phyloP scores from a whole-genome alignment of 106 monocot species.

The Chionographis japonica region DNA sequence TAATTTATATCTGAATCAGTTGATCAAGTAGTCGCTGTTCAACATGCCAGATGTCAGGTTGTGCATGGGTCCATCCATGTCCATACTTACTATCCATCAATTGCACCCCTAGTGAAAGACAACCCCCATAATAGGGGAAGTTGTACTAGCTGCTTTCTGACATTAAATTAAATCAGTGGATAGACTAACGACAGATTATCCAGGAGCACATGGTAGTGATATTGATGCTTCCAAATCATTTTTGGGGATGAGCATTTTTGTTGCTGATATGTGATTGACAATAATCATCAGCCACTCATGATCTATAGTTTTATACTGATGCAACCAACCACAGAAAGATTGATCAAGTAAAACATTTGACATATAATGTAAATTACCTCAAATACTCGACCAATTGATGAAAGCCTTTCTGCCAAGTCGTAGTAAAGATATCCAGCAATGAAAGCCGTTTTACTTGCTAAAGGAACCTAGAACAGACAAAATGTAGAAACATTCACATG shows the following conservation, averaged over 20 bases:
- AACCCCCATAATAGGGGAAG: too few relatives aligned
- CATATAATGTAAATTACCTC: conserved; percentile 38
- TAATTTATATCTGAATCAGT: too few relatives aligned
- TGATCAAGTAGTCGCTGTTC: too few relatives aligned
- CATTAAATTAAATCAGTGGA: too few relatives aligned
- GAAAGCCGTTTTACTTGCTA: conserved; percentile 37
- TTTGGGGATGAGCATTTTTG: neutral
- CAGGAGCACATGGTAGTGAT: too few relatives aligned
- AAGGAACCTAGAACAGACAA: conserved; percentile 31
- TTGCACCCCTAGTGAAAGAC: too few relatives aligned
- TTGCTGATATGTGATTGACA: neutral
- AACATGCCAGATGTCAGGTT: too few relatives aligned
- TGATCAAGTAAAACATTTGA: neutral
- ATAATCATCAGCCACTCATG: neutral
- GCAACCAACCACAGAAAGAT: neutral
- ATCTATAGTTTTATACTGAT: neutral
- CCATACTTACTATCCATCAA: too few relatives aligned
- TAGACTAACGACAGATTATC: too few relatives aligned
- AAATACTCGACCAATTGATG: conserved; percentile 39
- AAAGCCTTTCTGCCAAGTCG: conserved; percentile 74
- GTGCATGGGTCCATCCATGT: too few relatives aligned
- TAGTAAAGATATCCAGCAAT: conserved; percentile 61
- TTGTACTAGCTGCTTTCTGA: too few relatives aligned
- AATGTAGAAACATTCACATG: neutral
- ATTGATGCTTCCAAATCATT: neutral